phyloP scores from a whole-genome alignment of 345 rosid species.

The Orychophragmus violaceus region DNA sequence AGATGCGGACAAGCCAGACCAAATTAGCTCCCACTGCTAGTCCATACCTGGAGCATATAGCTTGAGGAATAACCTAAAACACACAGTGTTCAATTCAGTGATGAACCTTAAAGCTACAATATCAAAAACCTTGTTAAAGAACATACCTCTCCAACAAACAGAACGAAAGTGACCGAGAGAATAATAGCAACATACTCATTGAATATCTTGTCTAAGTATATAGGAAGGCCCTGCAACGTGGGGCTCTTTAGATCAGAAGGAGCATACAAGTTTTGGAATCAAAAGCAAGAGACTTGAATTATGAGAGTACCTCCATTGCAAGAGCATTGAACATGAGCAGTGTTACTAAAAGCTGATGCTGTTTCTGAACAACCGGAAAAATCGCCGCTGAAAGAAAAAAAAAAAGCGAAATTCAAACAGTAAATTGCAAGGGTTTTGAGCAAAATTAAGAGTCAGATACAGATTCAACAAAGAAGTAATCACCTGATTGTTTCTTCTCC shows the following conservation, averaged over 20 bases:
- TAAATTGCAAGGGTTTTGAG: too few relatives aligned
- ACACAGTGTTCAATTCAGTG: neutral
- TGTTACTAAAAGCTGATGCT: conserved; percentile 93
- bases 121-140: neutral
- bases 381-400: conserved; percentile 46
- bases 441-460: neutral
- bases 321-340: conserved; percentile 81
- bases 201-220: conserved; percentile 85
- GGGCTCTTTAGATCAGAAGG: neutral
- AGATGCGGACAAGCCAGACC: conserved; percentile 70
- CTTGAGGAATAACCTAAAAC: conserved; percentile 87
- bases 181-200: conserved; percentile 83
- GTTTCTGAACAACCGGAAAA: conserved; percentile 85
- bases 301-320: conserved; percentile 88
- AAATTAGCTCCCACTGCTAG: conserved; percentile 89
- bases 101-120: neutral
- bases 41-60: conserved; percentile 86
- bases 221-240: conserved; percentile 79
- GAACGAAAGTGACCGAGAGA: conserved; percentile 89
- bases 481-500: conserved; percentile 95
- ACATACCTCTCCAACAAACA: conserved; percentile 92
- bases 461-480: neutral
- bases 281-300: neutral
- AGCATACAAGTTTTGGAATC: neutral
- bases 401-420: neutral